These are phyloP conservation scores for Populus euphratica DNA, from an alignment of 345 rosid species.

Conservation along the genomic window DNA sequence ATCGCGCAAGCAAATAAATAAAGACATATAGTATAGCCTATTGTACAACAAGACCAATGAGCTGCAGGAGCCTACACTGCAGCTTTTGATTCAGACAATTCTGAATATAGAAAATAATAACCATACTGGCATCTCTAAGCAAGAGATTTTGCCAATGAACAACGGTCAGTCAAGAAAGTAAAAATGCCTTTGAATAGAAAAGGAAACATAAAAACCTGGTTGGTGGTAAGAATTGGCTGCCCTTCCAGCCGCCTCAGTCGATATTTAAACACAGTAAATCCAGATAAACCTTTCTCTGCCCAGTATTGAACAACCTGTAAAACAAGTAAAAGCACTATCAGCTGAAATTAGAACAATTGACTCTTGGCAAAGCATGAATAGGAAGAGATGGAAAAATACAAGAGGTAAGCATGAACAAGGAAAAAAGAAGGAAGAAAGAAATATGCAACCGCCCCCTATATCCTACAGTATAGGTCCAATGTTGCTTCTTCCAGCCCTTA, in stretches of 20 bases:
- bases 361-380: neutral
- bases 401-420: neutral
- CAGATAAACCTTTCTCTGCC: constrained; percentile 90
- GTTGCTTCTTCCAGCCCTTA: too few species aligned
- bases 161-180: neutral
- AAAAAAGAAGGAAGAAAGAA: too few species aligned
- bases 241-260: constrained; percentile 60
- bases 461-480: too few species aligned
- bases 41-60: neutral
- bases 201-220: constrained; percentile 50
- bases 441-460: too few species aligned
- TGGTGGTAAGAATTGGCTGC: constrained; percentile 83
- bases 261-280: constrained; percentile 80
- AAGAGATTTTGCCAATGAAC: neutral
- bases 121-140: neutral
- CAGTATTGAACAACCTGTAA: constrained; percentile 68
- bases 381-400: neutral
- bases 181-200: neutral
- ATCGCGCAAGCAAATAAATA: neutral
- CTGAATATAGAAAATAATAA: too few species aligned
- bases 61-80: neutral
- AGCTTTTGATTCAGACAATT: neutral
- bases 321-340: neutral
- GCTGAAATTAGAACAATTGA: neutral
- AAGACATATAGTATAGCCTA: neutral